Evolutionary conservation across 2,329 filamentous ascomycete genomes (phyloP).

Genomic region (Aureobasidium subglaciale): DNA sequence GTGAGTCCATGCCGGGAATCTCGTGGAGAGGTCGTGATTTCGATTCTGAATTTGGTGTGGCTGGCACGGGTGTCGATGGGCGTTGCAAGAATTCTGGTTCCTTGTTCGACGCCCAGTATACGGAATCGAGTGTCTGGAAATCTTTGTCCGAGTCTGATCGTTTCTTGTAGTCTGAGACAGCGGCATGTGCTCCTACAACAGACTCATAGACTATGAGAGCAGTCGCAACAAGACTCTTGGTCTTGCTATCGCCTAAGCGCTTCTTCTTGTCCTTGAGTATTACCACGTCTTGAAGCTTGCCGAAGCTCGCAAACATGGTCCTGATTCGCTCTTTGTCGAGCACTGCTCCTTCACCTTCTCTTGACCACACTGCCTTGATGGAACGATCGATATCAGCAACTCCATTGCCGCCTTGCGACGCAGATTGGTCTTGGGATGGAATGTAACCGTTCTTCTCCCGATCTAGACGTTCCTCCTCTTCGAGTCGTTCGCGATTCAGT

Average conservation of each 20-base stretch:
- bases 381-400: conserved; percentile 51
- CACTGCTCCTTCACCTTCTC: conserved; percentile 37
- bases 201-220: conserved; percentile 52
- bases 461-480: conserved; percentile 42
- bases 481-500: conserved; percentile 46
- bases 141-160: conserved; percentile 29
- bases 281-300: conserved; percentile 49
- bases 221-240: conserved; percentile 46
- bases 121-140: conserved; percentile 44
- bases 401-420: conserved; percentile 21
- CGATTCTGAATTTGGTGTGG: not conserved
- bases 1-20: conserved; percentile 18
- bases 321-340: conserved; percentile 43
- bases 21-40: not conserved
- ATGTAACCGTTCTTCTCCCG: conserved; percentile 28
- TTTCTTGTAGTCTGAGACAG: conserved; percentile 45
- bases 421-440: not conserved
- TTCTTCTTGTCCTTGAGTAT: conserved; percentile 51
- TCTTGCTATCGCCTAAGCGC: conserved; percentile 39
- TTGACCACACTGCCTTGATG: conserved; percentile 50
- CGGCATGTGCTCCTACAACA: conserved; percentile 51
- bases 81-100: conserved; percentile 39
- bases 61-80: not conserved
- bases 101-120: conserved; percentile 45
- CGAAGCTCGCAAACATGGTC: conserved; percentile 46